Evolutionary conservation across 179 eudicot genomes (phyloP).

Genomic region (Spergularia azorica): DNA sequence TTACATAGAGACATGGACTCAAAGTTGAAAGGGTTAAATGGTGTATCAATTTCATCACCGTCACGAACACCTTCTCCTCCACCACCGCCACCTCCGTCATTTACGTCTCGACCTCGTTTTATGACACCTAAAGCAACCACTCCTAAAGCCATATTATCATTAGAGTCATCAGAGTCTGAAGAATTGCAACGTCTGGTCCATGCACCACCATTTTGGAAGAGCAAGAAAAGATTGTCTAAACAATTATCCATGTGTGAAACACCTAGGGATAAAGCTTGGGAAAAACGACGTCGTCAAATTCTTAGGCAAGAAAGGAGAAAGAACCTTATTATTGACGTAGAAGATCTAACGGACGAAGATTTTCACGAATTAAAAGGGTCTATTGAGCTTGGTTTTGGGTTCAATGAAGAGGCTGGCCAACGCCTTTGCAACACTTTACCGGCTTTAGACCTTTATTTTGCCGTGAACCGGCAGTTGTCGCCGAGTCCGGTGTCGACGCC

Average conservation of each 20-base stretch:
- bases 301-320: constrained; percentile 49
- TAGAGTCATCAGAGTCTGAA: constrained; percentile 39
- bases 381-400: constrained; percentile 87
- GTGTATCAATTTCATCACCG: background rate
- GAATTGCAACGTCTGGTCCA: constrained; percentile 53
- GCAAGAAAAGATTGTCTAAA: constrained; percentile 51
- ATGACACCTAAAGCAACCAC: background rate
- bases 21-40: background rate
- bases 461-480: constrained; percentile 59
- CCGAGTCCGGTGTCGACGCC: constrained; percentile 61
- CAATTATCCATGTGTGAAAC: constrained; percentile 72
- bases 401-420: constrained; percentile 70
- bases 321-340: constrained; percentile 23
- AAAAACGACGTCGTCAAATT: constrained; percentile 63
- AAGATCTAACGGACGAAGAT: constrained; percentile 70
- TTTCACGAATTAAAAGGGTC: constrained; percentile 68
- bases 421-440: constrained; percentile 66
- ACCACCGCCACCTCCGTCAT: constrained; percentile 28
- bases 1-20: constrained; percentile 15
- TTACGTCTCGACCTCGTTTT: background rate
- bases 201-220: constrained; percentile 58
- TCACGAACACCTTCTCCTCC: constrained; percentile 18
- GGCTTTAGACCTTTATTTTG: constrained; percentile 79
- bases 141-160: background rate
- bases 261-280: constrained; percentile 75